A percentile compares a stretch with the other conserved stretches of the same genome.
Evolutionary conservation across 768 basidiomycete species (phyloP).

Genomic region (Suillus variegatus): DNA sequence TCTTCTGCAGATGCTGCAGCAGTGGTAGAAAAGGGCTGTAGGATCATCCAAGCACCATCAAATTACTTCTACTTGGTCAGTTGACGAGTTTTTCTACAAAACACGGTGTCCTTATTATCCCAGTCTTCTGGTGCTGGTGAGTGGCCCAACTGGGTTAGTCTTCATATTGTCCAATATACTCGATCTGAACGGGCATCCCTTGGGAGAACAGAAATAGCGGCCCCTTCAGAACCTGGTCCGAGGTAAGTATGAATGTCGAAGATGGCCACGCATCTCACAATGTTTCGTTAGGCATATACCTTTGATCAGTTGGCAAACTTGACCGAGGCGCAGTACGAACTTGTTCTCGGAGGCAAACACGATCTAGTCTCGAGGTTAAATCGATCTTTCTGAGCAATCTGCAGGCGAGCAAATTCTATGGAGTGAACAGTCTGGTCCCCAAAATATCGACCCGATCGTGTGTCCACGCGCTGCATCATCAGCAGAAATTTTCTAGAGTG

Average conservation of each 20-base stretch:
- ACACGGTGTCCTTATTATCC: background rate
- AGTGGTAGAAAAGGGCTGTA: constrained; percentile 61
- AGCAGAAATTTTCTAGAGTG: constrained; percentile 81
- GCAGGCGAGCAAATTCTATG: constrained; percentile 68
- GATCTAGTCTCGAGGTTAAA: background rate
- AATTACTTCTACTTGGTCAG: constrained; percentile 74
- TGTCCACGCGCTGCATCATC: constrained; percentile 76
- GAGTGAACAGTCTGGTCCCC: constrained; percentile 70
- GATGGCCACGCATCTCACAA: constrained; percentile 19
- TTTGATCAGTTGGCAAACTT: constrained; percentile 72
- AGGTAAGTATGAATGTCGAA: constrained; percentile 38
- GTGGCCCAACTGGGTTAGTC: constrained; percentile 51
- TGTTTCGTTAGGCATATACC: constrained; percentile 50
- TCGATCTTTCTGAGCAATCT: background rate
- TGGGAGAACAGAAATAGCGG: constrained; percentile 50
- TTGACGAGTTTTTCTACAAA: background rate
- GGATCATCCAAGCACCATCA: constrained; percentile 66
- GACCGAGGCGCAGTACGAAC: constrained; percentile 42
- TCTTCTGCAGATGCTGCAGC: constrained; percentile 58
- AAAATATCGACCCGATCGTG: constrained; percentile 64
- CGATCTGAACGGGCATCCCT: background rate
- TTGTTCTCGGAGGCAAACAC: constrained; percentile 67
- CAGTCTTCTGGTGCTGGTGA: constrained; percentile 71
- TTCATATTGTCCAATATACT: background rate
- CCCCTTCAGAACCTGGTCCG: constrained; percentile 81